Base-by-base conservation (phyloP, 2,329 filamentous ascomycete species). In the Epichloe amarillans region DNA sequence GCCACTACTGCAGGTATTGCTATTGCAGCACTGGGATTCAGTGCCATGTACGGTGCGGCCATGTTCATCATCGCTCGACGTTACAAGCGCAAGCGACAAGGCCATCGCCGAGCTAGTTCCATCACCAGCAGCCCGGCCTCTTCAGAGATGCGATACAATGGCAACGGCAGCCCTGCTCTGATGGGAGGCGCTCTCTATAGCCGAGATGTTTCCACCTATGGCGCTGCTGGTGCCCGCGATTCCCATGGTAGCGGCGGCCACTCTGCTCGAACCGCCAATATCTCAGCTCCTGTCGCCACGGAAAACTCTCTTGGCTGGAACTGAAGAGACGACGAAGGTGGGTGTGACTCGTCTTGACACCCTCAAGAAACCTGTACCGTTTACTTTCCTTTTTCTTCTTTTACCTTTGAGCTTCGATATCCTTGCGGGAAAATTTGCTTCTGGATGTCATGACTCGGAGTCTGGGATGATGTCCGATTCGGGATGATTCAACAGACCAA, bases 301-400 rank as follows among this genome's bases (percentile, higher is more conserved):
- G 89, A 94, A 73, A 96, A 96, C 76, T 95, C 88, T 48, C 79
- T 96, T 57, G 90, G 90, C 61, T 96, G 90, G 90, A 95, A 94
- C 73, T 96, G 57, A 66, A 56, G 36, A 49, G 33, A 30, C n/a
- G 21, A 53, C 38, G 46, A 39, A 49, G 40, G 26, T 26, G 23
- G 10, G 17, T 17, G 37, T 17, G n/a, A 21, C 23, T 17, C 37
- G 6, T 36, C 26, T 47, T 52, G 36, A 45, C 15, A 44, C 23
- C 7, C 36, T 30, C 43, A 40, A 54, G 45, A 39, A 47, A 50
- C 57, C 49, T 61, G 53, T 58, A 49, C 36, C 45, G 43, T 53
- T 55, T 57, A 54, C 53, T 56, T 57, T 58, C 52, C 49, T 43
- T 58, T 60, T 43, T 54, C 51, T 52, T 52, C 23, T 3, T 21